These are phyloP conservation scores for Ambispora gerdemannii DNA, from an alignment of 192 early-diverging fungal genomes.

Conservation along the genomic window DNA sequence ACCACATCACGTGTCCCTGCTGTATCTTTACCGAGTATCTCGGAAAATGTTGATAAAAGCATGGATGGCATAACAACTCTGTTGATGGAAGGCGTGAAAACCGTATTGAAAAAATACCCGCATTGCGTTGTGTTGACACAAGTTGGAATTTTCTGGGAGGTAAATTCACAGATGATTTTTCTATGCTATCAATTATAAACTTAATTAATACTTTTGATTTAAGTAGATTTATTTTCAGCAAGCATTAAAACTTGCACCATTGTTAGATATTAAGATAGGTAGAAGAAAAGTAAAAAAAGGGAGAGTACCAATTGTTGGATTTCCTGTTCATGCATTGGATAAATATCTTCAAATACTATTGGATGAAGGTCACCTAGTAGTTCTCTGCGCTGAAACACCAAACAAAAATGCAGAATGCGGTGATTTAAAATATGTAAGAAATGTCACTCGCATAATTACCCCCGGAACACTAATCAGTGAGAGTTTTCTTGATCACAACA, in stretches of 20 bases:
- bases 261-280: constrained; percentile 65
- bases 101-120: constrained; percentile 62
- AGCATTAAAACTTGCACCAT: constrained; percentile 59
- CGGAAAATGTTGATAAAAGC: too few relatives aligned
- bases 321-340: constrained; percentile 61
- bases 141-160: constrained; percentile 80
- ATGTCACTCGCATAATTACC: constrained; percentile 77
- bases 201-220: background rate
- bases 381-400: constrained; percentile 66
- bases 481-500: constrained; percentile 55
- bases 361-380: constrained; percentile 56
- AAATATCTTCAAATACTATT: constrained; percentile 69
- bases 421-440: constrained; percentile 54
- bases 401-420: constrained; percentile 39
- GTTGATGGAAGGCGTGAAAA: too few relatives aligned
- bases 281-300: constrained; percentile 57
- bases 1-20: too few relatives aligned
- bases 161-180: constrained; percentile 28
- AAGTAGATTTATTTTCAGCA: constrained; percentile 67
- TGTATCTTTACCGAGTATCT: too few relatives aligned
- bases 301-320: constrained; percentile 64
- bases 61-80: too few relatives aligned
- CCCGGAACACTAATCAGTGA: constrained; percentile 85
- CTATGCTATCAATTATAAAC: background rate
- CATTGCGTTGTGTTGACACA: constrained; percentile 66